A percentile compares a stretch with the other conserved stretches of the same genome.
These are phyloP conservation scores for Lagenaria siceraria DNA, from an alignment of 306 rosid species.

Conservation along the genomic window DNA sequence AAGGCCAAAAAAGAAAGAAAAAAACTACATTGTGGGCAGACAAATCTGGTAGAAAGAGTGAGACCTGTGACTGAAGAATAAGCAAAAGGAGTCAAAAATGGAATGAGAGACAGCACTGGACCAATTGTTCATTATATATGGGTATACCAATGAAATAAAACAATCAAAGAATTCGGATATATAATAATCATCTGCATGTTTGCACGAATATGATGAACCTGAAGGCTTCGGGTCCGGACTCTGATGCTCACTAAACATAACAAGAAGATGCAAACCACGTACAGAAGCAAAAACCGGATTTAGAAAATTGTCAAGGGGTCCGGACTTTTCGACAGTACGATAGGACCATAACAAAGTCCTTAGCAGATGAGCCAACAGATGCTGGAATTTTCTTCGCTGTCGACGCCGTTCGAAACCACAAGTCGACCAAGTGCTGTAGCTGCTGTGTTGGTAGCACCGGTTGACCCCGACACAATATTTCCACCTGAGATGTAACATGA, in stretches of 20 bases:
- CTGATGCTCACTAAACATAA: not conserved
- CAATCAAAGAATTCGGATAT: conserved; percentile 18
- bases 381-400: conserved; percentile 58
- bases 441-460: conserved; percentile 56
- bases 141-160: conserved; percentile 16
- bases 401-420: conserved; percentile 75
- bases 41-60: not conserved
- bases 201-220: conserved; percentile 1
- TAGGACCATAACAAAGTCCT: conserved; percentile 92
- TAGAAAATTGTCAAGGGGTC: conserved; percentile 10
- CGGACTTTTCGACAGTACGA: conserved; percentile 56
- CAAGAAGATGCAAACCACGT: not conserved
- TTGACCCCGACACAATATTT: conserved; percentile 76
- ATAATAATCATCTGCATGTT: conserved; percentile 2
- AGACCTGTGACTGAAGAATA: not conserved
- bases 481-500: conserved; percentile 40
- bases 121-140: conserved; percentile 3
- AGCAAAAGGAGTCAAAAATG: not conserved
- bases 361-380: conserved; percentile 81
- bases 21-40: not conserved
- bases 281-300: not conserved
- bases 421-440: conserved; percentile 63
- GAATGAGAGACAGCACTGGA: not conserved
- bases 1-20: not conserved
- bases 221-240: not conserved